These are phyloP conservation scores for Xylaria polymorpha DNA, from an alignment of 2,329 filamentous ascomycete genomes.

Conservation along the genomic window DNA sequence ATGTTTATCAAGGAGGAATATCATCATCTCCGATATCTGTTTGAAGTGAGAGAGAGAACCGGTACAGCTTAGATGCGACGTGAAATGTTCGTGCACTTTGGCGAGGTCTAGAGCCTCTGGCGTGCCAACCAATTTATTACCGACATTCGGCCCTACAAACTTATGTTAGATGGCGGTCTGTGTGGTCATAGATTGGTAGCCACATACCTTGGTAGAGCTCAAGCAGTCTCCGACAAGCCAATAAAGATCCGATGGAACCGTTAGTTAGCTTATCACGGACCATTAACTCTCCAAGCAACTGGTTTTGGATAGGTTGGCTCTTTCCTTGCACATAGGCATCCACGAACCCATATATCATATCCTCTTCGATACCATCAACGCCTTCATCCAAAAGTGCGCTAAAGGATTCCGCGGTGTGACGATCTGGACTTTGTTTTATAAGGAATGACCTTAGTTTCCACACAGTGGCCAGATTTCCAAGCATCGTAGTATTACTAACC, in stretches of 20 bases:
- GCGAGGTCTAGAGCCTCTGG: conserved; percentile 43
- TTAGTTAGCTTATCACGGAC: conserved; percentile 37
- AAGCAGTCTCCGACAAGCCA: conserved; percentile 45
- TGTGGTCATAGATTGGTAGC: not conserved
- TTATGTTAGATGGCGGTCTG: conserved; percentile 33
- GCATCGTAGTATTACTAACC: conserved; percentile 39
- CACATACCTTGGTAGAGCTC: conserved; percentile 43
- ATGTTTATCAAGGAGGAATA: conserved; percentile 62
- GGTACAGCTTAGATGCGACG: conserved; percentile 41
- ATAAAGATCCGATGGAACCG: conserved; percentile 42
- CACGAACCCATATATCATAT: conserved; percentile 44
- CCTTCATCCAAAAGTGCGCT: conserved; percentile 41
- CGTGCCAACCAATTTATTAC: conserved; percentile 10
- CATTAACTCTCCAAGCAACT: conserved; percentile 42
- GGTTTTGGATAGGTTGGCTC: conserved; percentile 35
- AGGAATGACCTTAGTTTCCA: conserved; percentile 50
- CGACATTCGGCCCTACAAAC: conserved; percentile 30
- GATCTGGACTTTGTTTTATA: conserved; percentile 41
- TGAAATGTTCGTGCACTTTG: conserved; percentile 43
- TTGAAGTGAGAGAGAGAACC: conserved; percentile 47
- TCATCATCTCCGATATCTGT: conserved; percentile 44
- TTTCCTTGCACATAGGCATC: conserved; percentile 45
- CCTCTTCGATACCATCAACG: conserved; percentile 38
- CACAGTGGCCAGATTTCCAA: conserved; percentile 38
- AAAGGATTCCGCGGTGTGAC: conserved; percentile 39